phyloP scores from a whole-genome alignment of 2,329 filamentous ascomycete species.

The Colletotrichum sublineola region DNA sequence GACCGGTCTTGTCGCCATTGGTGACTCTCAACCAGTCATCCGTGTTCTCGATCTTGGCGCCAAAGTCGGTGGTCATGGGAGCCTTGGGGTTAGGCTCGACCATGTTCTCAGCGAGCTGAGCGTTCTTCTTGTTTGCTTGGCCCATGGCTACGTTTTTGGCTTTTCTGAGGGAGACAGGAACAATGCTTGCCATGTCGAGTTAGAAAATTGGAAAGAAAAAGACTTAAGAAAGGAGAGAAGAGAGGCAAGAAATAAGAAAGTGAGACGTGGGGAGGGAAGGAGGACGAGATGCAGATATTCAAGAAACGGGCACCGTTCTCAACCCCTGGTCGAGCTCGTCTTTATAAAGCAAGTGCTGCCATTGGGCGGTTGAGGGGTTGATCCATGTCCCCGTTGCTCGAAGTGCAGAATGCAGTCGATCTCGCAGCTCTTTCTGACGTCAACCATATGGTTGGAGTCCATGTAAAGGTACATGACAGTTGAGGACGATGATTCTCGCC shows the following conservation, averaged over 20 bases:
- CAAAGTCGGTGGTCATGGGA: slow-evolving; percentile 81
- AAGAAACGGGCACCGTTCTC: not conserved
- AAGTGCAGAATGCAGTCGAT: not conserved
- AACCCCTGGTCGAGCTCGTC: not conserved
- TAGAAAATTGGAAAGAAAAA: not conserved
- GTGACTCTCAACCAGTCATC: slow-evolving; percentile 82
- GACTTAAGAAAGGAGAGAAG: not conserved
- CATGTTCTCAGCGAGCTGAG: slow-evolving; percentile 70
- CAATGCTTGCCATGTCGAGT: slow-evolving; percentile 41
- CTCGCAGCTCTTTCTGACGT: slow-evolving; percentile 25
- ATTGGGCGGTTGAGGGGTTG: slow-evolving; percentile 2
- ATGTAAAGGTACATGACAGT: not conserved
- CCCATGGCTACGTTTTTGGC: slow-evolving; percentile 59
- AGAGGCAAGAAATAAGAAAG: not conserved
- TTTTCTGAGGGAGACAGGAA: slow-evolving; percentile 53
- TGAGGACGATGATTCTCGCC: not conserved
- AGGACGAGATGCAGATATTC: not conserved
- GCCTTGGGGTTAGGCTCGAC: slow-evolving; percentile 70
- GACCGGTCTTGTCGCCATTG: slow-evolving; percentile 74
- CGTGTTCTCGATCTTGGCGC: slow-evolving; percentile 78
- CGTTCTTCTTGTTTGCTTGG: slow-evolving; percentile 65
- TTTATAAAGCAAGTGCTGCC: slow-evolving; percentile 2
- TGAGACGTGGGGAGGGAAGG: not conserved
- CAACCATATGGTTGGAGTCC: slow-evolving; percentile 18
- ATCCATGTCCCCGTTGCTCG: not conserved